Evolutionary conservation across 73 alveolate species (phyloP).

Genomic region (Effrenium voratum): DNA sequence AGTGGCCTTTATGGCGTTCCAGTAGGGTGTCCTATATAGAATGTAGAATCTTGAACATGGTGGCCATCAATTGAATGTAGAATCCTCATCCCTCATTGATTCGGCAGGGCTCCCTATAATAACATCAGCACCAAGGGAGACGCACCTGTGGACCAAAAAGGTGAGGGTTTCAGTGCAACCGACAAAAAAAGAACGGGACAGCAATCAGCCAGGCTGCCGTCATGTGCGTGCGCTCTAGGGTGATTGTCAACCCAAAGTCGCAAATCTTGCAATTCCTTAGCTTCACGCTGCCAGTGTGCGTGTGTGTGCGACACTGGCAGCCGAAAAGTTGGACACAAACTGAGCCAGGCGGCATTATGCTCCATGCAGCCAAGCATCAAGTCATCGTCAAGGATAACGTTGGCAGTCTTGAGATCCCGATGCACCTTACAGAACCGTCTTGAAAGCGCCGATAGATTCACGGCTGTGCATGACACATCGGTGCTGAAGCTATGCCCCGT

Average conservation of each 20-base stretch:
- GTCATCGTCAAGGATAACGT: conserved; percentile 57
- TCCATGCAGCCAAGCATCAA: conserved; percentile 23
- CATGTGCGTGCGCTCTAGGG: conserved; percentile 86
- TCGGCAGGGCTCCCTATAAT: no score
- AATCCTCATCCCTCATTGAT: no score
- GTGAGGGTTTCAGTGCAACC: no score
- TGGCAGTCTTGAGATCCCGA: conserved; percentile 82
- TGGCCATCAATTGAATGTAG: no score
- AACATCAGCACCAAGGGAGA: no score
- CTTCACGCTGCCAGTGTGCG: background rate
- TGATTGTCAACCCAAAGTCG: conserved; percentile 86
- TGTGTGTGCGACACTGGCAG: background rate
- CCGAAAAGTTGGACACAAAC: background rate
- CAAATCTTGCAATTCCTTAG: conserved; percentile 93
- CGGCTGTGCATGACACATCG: no score
- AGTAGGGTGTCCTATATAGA: no score
- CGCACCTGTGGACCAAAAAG: no score
- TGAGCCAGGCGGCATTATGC: no score
- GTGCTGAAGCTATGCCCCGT: background rate
- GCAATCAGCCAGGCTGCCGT: conserved; percentile 13
- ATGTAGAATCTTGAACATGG: no score
- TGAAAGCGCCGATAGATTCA: background rate
- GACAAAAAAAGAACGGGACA: no score
- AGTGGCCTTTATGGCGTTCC: no score
- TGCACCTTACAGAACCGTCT: conserved; percentile 19